Conservation (phyloP, 208 protist genomes). For the Acanthamoeba castellanii region DNA sequence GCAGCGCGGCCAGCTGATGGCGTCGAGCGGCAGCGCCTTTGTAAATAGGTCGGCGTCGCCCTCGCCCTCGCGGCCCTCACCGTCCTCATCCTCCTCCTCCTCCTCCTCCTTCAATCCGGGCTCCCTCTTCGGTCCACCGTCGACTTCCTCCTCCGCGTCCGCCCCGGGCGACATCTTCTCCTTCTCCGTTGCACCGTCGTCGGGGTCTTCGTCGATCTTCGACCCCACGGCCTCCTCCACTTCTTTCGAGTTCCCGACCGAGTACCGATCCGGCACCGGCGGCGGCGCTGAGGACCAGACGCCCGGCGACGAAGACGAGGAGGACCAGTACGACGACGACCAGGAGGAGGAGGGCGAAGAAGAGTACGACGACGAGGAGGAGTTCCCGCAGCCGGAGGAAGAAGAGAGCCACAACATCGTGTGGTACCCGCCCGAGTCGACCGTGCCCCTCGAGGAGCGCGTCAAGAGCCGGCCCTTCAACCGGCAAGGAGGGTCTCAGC, state of each 20-base stretch:
- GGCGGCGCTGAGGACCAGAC: neutral
- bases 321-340: neutral
- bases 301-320: neutral
- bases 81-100: neutral
- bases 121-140: neutral
- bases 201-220: neutral
- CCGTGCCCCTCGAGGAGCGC: neutral
- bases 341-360: neutral
- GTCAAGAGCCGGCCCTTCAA: constrained; percentile 3
- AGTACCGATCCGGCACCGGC: neutral
- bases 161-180: neutral
- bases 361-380: neutral
- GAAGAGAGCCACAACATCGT: constrained; percentile 42
- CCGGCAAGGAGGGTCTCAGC: neutral
- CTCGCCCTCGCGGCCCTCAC: neutral
- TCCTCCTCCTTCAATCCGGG: neutral
- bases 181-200: neutral
- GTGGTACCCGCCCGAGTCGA: constrained; percentile 14
- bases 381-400: neutral
- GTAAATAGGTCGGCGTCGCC: constrained; percentile 29
- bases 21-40: constrained; percentile 42
- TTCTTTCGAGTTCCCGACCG: neutral
- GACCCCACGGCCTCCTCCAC: neutral
- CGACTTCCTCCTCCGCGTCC: neutral
- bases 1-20: neutral